Evolutionary conservation across 202 grass and related monocot genomes (phyloP).

Genomic region (Hordeum pubiflorum): DNA sequence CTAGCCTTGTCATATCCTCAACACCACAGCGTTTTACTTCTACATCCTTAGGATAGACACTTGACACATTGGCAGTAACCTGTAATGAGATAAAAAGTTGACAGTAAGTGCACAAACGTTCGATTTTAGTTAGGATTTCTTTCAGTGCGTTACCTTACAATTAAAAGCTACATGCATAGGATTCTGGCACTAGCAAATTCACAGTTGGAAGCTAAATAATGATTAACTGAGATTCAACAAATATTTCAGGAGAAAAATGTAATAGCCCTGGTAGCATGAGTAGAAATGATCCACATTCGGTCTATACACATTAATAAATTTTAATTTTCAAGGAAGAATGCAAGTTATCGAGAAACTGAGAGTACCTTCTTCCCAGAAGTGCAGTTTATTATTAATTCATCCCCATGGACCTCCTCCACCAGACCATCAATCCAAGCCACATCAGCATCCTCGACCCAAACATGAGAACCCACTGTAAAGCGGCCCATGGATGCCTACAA

Average conservation of each 20-base stretch:
- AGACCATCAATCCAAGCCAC: slow-evolving; percentile 93
- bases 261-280: slow-evolving; percentile 2
- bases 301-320: neutral
- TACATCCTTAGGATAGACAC: slow-evolving; percentile 69
- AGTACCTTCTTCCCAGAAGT: slow-evolving; percentile 75
- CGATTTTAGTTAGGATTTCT: neutral
- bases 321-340: neutral
- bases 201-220: neutral
- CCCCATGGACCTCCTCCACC: slow-evolving; percentile 57
- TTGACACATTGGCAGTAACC: slow-evolving; percentile 52
- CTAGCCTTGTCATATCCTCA: slow-evolving; percentile 95
- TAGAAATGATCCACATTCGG: neutral
- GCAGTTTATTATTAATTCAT: slow-evolving; percentile 57
- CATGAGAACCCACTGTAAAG: slow-evolving; percentile 60
- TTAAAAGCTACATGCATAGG: neutral
- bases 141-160: slow-evolving; percentile 6
- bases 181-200: slow-evolving; percentile 8
- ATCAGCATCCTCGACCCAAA: slow-evolving; percentile 82
- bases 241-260: neutral
- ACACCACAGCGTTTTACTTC: slow-evolving; percentile 73
- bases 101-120: neutral
- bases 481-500: slow-evolving; percentile 55
- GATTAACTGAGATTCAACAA: slow-evolving; percentile 2
- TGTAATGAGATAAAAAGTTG: slow-evolving; percentile 37
- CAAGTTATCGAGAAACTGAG: neutral